Percentiles rank a stretch among this genome's conserved stretches.
Evolutionary conservation across 129 eudicot species (phyloP).

Genomic region (Pittosporum tobira): DNA sequence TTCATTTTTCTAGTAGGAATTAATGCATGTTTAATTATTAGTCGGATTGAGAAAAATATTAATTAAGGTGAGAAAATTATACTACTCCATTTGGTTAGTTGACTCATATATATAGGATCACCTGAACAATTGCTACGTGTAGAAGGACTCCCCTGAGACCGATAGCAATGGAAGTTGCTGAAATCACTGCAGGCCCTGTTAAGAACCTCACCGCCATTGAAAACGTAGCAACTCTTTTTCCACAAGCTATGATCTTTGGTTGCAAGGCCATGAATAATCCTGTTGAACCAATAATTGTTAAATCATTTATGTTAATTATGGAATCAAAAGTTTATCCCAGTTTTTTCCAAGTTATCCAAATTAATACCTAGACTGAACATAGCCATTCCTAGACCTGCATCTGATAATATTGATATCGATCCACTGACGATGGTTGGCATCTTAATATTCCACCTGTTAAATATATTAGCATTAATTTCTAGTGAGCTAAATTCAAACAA

Average conservation of each 20-base stretch:
- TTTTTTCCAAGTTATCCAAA: no score
- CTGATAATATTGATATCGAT: conserved; percentile 81
- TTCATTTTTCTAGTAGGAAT: not conserved
- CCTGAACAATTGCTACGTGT: conserved; percentile 97
- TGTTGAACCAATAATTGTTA: conserved; percentile 21
- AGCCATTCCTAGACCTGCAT: conserved; percentile 99
- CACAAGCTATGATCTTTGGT: conserved; percentile 93
- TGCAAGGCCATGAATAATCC: conserved; percentile 98
- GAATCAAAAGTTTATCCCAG: no score
- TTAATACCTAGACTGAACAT: conserved; percentile 92
- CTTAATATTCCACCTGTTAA: conserved; percentile 71
- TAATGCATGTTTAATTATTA: no score
- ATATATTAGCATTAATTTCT: not conserved
- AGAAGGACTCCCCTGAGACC: conserved; percentile 91
- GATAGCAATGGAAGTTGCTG: conserved; percentile 88
- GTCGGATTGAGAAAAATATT: no score
- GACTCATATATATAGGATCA: no score
- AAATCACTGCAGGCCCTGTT: conserved; percentile 97
- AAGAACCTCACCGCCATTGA: conserved; percentile 97
- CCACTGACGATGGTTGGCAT: conserved; percentile 95
- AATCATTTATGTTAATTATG: no score
- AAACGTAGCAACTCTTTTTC: conserved; percentile 80
- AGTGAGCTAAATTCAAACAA: no score
- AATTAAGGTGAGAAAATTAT: no score
- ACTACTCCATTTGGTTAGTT: no score